A percentile compares a stretch with the other conserved stretches of the same genome.
These are phyloP conservation scores for Fusarium stilboides DNA, from an alignment of 2,329 filamentous ascomycete genomes.

Conservation along the genomic window DNA sequence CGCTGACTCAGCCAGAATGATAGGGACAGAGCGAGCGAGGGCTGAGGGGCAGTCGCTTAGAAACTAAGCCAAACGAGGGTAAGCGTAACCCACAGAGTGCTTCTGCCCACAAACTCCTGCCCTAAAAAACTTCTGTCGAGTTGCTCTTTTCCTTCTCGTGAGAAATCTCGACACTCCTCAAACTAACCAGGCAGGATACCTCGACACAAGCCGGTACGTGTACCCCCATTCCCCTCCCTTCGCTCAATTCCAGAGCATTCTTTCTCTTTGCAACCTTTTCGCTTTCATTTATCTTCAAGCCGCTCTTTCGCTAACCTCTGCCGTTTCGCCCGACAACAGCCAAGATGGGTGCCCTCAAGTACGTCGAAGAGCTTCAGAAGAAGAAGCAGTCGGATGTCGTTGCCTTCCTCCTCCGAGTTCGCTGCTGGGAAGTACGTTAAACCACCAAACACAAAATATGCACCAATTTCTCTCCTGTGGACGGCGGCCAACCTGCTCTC, in stretches of 20 bases:
- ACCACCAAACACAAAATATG: slow-evolving; percentile 46
- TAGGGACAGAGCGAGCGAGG: slow-evolving; percentile 5
- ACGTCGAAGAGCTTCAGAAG: slow-evolving; percentile 99
- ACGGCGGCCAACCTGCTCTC: slow-evolving; percentile 50
- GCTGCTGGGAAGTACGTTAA: slow-evolving; percentile 99
- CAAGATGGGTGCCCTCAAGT: slow-evolving; percentile 99
- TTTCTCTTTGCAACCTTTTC: slow-evolving; percentile 11
- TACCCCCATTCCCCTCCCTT: slow-evolving; percentile 18
- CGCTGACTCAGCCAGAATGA: slow-evolving; percentile 46
- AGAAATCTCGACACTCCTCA: slow-evolving; percentile 47
- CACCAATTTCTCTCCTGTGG: slow-evolving; percentile 53
- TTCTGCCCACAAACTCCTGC: too few relatives aligned
- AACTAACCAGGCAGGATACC: slow-evolving; percentile 58
- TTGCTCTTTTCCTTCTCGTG: slow-evolving; percentile 33
- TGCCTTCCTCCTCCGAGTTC: slow-evolving; percentile 99
- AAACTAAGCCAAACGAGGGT: slow-evolving; percentile 44
- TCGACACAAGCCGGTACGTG: slow-evolving; percentile 57
- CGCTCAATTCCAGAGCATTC: background rate
- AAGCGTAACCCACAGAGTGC: slow-evolving; percentile 42
- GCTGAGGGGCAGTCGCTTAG: slow-evolving; percentile 52
- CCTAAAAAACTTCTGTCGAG: too few relatives aligned
- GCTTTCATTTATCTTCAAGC: slow-evolving; percentile 5
- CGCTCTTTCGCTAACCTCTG: slow-evolving; percentile 48
- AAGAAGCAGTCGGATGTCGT: slow-evolving; percentile 99
- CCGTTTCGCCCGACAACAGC: slow-evolving; percentile 55